phyloP scores from a whole-genome alignment of 306 rosid genomes.

The Pachyrhizus erosus region DNA sequence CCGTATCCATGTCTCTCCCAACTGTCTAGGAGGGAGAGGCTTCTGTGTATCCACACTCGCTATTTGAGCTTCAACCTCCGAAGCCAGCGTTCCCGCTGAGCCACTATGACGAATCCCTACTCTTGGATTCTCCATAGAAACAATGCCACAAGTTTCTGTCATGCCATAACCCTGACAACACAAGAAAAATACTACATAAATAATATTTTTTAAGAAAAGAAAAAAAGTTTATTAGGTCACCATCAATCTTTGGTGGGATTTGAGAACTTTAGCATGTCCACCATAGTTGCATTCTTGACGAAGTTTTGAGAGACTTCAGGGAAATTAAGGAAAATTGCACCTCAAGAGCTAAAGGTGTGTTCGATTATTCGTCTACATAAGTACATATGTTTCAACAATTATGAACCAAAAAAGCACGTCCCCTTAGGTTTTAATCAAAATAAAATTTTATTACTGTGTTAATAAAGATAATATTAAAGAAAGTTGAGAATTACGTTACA shows the following conservation, averaged over 20 bases:
- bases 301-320: too few species aligned
- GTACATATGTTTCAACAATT: too few species aligned
- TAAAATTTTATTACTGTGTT: too few species aligned
- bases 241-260: background rate
- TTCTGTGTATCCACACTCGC: slow-evolving; percentile 63
- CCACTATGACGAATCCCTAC: slow-evolving; percentile 64
- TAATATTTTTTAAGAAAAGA: background rate
- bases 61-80: slow-evolving; percentile 76
- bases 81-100: slow-evolving; percentile 67
- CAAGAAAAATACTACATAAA: background rate
- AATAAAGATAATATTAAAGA: too few species aligned
- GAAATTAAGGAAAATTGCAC: too few species aligned
- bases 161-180: slow-evolving; percentile 74
- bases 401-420: too few species aligned
- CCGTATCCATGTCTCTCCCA: slow-evolving; percentile 83
- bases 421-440: too few species aligned
- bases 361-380: too few species aligned
- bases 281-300: background rate
- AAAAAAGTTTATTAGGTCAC: background rate
- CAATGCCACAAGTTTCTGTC: slow-evolving; percentile 84
- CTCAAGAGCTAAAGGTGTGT: too few species aligned
- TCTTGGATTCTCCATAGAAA: slow-evolving; percentile 57
- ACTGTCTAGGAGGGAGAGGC: slow-evolving; percentile 75
- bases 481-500: too few species aligned
- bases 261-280: background rate